Evolutionary conservation across 169 alveolate species (phyloP).

Genomic region (Toxoplasma gondii): DNA sequence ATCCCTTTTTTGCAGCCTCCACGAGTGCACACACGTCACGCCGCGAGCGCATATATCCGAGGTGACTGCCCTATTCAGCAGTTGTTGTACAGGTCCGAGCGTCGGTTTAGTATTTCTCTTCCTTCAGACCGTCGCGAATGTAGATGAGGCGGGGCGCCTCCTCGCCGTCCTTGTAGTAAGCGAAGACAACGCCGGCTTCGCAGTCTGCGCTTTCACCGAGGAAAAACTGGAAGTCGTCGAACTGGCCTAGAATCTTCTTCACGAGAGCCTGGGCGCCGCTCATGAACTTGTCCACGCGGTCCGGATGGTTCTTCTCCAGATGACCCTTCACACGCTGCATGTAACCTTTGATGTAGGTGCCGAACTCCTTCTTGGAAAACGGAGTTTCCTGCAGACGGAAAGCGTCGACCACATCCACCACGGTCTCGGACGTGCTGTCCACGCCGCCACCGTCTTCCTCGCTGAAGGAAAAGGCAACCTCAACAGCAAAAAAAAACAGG

Average conservation of each 20-base stretch:
- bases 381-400: constrained; percentile 90
- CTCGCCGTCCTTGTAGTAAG: constrained; percentile 94
- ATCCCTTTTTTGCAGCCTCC: too few species aligned
- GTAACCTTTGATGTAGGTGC: constrained; percentile 89
- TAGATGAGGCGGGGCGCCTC: constrained; percentile 92
- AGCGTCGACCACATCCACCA: constrained; percentile 91
- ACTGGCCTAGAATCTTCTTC: constrained; percentile 88
- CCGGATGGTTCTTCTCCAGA: constrained; percentile 89
- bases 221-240: constrained; percentile 92
- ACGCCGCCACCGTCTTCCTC: constrained; percentile 84
- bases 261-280: constrained; percentile 88
- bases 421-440: constrained; percentile 87
- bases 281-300: constrained; percentile 90
- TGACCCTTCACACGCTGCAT: constrained; percentile 86
- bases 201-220: constrained; percentile 91
- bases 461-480: constrained; percentile 65
- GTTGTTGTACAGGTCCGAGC: too few species aligned
- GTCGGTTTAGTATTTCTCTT: constrained; percentile 84
- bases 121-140: constrained; percentile 91
- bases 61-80: too few species aligned
- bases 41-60: too few species aligned
- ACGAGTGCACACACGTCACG: too few species aligned
- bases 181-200: constrained; percentile 89
- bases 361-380: constrained; percentile 91
- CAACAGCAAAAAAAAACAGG: background rate